Evolutionary conservation across 805 yeast genomes (phyloP).

Genomic region (Kuraishia ogatae): DNA sequence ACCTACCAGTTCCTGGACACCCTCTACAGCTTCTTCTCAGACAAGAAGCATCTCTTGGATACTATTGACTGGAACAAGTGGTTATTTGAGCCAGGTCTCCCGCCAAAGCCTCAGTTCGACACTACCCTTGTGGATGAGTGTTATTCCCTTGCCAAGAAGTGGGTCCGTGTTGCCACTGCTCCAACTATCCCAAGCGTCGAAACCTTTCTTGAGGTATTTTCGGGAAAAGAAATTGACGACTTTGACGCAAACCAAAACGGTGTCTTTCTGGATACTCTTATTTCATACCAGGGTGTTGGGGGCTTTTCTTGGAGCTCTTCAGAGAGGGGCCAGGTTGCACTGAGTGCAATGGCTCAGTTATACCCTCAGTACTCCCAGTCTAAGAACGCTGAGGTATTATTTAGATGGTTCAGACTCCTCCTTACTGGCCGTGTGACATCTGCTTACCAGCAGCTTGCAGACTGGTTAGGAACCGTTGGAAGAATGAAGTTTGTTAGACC

Average conservation of each 20-base stretch:
- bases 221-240: constrained; percentile 36
- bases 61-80: constrained; percentile 79
- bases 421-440: constrained; percentile 40
- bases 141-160: constrained; percentile 51
- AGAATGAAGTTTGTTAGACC: constrained; percentile 94
- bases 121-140: constrained; percentile 73
- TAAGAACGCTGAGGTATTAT: constrained; percentile 71
- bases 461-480: constrained; percentile 87
- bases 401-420: constrained; percentile 68
- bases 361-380: constrained; percentile 39
- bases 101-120: constrained; percentile 79
- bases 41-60: constrained; percentile 44
- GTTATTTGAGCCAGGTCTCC: constrained; percentile 79
- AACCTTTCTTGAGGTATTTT: constrained; percentile 26
- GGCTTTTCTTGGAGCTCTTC: constrained; percentile 27
- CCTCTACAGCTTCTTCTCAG: constrained; percentile 49
- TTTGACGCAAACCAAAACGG: constrained; percentile 74
- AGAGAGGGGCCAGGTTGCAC: constrained; percentile 22
- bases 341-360: constrained; percentile 20
- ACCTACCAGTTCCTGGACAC: constrained; percentile 75
- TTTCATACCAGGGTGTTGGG: constrained; percentile 35
- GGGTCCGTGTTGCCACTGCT: constrained; percentile 38
- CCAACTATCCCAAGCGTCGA: constrained; percentile 12
- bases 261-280: constrained; percentile 66
- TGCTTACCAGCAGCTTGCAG: constrained; percentile 48